phyloP scores from a whole-genome alignment of 345 rosid species.

The Populus euphratica region DNA sequence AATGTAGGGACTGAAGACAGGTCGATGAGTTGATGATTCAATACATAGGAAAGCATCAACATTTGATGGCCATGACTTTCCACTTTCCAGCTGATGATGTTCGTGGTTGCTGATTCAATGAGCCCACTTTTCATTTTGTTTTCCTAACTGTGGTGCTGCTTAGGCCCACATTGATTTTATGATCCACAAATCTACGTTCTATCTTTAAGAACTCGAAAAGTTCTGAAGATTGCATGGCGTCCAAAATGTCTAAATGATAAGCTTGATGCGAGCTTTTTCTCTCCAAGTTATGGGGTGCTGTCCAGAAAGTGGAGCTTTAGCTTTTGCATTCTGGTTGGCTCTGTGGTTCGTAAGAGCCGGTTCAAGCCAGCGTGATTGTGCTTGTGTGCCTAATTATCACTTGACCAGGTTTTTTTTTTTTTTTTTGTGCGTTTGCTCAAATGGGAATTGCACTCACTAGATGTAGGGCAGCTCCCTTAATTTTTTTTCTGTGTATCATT shows the following conservation, averaged over 20 bases:
- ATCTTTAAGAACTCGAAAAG: neutral
- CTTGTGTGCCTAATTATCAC: neutral
- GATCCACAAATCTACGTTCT: neutral
- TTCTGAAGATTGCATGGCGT: neutral
- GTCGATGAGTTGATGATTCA: neutral
- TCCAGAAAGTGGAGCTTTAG: neutral
- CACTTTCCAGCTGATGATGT: slow-evolving; percentile 1
- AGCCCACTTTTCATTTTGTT: neutral
- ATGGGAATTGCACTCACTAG: too few relatives aligned
- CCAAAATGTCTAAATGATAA: neutral
- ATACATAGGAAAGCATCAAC: neutral
- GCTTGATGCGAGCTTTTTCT: neutral
- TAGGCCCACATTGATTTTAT: neutral
- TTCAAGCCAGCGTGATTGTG: neutral
- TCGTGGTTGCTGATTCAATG: neutral
- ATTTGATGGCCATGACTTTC: neutral
- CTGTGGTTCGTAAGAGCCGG: neutral
- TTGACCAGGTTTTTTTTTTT: neutral
- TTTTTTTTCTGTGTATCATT: too few relatives aligned
- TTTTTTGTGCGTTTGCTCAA: too few relatives aligned
- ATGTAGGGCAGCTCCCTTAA: too few relatives aligned
- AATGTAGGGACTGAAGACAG: neutral
- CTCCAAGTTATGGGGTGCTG: neutral
- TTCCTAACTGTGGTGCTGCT: neutral
- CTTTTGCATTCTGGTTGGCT: neutral